Evolutionary conservation across 495 filamentous ascomycete species (phyloP).

Genomic region (Aspergillus campestris): DNA sequence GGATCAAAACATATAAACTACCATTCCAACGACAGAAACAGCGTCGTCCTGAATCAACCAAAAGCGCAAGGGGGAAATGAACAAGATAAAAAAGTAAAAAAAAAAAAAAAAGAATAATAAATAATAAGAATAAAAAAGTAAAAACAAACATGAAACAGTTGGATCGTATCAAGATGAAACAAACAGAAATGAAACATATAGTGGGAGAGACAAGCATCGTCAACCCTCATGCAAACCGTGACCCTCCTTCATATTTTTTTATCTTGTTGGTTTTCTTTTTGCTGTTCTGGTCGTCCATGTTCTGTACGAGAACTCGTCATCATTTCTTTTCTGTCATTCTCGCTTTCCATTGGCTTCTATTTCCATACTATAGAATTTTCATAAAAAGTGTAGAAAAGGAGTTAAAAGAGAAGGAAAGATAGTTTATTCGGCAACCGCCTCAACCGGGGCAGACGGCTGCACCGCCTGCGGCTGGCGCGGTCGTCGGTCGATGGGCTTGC

Average conservation of each 20-base stretch:
- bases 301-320: no score
- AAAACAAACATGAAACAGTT: not conserved
- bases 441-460: conserved; percentile 23
- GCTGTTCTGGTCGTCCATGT: no score
- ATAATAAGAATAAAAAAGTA: conserved; percentile 1
- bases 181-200: conserved; percentile 12
- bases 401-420: no score
- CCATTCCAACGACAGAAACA: not conserved
- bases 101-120: conserved; percentile 1
- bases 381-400: no score
- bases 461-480: conserved; percentile 19
- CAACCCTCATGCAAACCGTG: conserved; percentile 17
- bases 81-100: conserved; percentile 2
- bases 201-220: conserved; percentile 17
- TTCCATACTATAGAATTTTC: no score
- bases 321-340: no score
- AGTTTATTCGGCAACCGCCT: conserved; percentile 20
- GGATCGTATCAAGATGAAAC: not conserved
- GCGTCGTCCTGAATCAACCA: conserved; percentile 3
- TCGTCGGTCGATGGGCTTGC: conserved; percentile 29
- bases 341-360: no score
- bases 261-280: no score
- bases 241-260: no score
- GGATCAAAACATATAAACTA: not conserved
- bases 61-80: conserved; percentile 13